phyloP scores from a whole-genome alignment of 2,329 filamentous ascomycete species.

The Microdochium paspali region DNA sequence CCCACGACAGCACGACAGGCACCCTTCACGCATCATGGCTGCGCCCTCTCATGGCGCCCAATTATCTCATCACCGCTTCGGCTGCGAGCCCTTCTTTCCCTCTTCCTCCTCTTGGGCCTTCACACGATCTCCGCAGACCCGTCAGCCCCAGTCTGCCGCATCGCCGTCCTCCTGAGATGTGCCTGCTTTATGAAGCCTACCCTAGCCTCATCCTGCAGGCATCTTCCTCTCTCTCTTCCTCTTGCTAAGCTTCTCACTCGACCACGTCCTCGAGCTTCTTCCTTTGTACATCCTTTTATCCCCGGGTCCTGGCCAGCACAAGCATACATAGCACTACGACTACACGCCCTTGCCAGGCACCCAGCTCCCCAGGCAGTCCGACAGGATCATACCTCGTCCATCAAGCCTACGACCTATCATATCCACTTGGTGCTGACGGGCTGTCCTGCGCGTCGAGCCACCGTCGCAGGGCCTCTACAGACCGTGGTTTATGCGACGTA shows the following conservation, averaged over 20 bases:
- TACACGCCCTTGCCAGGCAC: not conserved
- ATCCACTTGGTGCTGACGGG: not conserved
- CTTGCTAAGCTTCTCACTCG: not conserved
- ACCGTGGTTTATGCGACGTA: not conserved
- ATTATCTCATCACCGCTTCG: not conserved
- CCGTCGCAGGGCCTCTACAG: not conserved
- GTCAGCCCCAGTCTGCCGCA: not conserved
- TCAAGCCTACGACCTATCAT: not conserved
- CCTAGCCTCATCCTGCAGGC: not conserved
- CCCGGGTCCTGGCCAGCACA: no score
- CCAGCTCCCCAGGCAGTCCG: not conserved
- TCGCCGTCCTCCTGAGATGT: not conserved
- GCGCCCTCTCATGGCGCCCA: not conserved
- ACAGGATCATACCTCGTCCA: not conserved
- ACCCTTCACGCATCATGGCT: not conserved
- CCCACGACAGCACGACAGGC: no score
- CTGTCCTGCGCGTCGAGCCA: not conserved
- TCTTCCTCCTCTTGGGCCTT: not conserved
- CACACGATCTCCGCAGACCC: not conserved
- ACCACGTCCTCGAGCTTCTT: not conserved
- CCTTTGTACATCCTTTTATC: not conserved
- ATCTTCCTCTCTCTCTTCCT: not conserved
- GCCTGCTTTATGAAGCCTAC: not conserved
- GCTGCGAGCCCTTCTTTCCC: not conserved
- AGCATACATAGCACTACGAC: no score